These are phyloP conservation scores for Suillus subluteus DNA, from an alignment of 768 basidiomycete genomes.

Conservation along the genomic window DNA sequence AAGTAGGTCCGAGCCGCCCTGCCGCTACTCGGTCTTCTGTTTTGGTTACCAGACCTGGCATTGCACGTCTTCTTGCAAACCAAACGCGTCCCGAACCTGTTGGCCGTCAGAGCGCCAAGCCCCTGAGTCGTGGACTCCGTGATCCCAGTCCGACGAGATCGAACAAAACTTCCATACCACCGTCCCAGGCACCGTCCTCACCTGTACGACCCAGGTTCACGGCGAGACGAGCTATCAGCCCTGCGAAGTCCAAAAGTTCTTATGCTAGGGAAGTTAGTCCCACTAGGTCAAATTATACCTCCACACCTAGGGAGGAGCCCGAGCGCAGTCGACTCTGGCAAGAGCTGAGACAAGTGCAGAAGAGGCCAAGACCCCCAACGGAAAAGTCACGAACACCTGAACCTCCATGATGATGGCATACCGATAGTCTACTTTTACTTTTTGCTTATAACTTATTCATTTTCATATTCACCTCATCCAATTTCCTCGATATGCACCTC, in stretches of 20 bases:
- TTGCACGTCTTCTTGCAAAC: constrained; percentile 43
- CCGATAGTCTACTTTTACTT: neutral
- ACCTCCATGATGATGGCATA: constrained; percentile 30
- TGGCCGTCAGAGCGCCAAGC: constrained; percentile 30
- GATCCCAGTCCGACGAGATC: constrained; percentile 39
- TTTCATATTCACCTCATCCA: constrained; percentile 8
- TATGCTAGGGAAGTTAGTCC: constrained; percentile 32
- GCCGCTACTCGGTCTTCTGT: constrained; percentile 28
- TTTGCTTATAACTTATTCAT: constrained; percentile 6
- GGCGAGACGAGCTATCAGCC: constrained; percentile 43
- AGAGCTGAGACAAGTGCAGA: constrained; percentile 55
- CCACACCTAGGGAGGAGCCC: constrained; percentile 37
- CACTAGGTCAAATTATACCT: constrained; percentile 28
- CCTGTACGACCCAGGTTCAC: constrained; percentile 39
- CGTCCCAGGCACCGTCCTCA: constrained; percentile 26
- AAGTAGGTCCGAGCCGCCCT: constrained; percentile 29
- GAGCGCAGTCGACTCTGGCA: constrained; percentile 55
- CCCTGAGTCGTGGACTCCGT: constrained; percentile 27
- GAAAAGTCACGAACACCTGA: constrained; percentile 44
- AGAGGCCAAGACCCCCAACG: constrained; percentile 49
- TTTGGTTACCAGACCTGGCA: constrained; percentile 34
- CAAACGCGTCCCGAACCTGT: constrained; percentile 31
- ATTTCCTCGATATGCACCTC: constrained; percentile 11
- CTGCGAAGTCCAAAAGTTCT: constrained; percentile 37
- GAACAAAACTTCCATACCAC: constrained; percentile 22